Evolutionary conservation across 108 stramenopile genomes (phyloP).

Genomic region (Stephanodiscus triporus): DNA sequence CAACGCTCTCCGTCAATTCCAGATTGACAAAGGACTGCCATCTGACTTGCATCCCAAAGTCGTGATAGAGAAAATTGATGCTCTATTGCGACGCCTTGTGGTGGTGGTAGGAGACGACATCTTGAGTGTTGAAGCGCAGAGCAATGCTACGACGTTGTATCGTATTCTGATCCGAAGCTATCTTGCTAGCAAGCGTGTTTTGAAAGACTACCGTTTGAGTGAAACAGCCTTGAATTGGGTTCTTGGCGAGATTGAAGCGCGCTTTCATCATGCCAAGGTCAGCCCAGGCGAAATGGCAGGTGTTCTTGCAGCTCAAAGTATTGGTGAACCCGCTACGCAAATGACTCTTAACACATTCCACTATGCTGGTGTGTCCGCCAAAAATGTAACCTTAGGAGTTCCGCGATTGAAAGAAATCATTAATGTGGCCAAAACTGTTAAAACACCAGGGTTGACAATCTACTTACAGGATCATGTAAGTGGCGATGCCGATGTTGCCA

Average conservation of each 20-base stretch:
- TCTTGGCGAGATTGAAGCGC: constrained; percentile 89
- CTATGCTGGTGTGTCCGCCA: constrained; percentile 97
- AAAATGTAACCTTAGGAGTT: constrained; percentile 99
- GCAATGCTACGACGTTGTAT: constrained; percentile 94
- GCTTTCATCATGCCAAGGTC: constrained; percentile 91
- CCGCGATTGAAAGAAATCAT: constrained; percentile 98
- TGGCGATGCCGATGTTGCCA: constrained; percentile 81
- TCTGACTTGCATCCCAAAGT: constrained; percentile 90
- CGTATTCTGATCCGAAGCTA: constrained; percentile 89
- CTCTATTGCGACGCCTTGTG: constrained; percentile 80
- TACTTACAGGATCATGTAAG: constrained; percentile 84
- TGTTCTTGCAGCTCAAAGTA: constrained; percentile 97
- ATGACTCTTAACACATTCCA: constrained; percentile 99
- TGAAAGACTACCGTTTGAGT: constrained; percentile 89
- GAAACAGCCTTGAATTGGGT: constrained; percentile 92
- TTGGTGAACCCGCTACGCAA: constrained; percentile 99
- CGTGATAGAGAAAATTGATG: constrained; percentile 76
- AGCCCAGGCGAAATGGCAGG: constrained; percentile 99
- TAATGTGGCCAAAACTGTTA: constrained; percentile 96
- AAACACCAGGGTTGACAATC: constrained; percentile 95
- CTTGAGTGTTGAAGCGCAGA: constrained; percentile 90
- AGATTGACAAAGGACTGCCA: constrained; percentile 84
- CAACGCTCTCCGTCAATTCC: constrained; percentile 92
- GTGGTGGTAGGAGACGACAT: constrained; percentile 94
- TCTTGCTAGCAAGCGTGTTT: constrained; percentile 86